Conservation (phyloP, 1,139 yeast genomes). For the Sugiyamaella paludigena region DNA sequence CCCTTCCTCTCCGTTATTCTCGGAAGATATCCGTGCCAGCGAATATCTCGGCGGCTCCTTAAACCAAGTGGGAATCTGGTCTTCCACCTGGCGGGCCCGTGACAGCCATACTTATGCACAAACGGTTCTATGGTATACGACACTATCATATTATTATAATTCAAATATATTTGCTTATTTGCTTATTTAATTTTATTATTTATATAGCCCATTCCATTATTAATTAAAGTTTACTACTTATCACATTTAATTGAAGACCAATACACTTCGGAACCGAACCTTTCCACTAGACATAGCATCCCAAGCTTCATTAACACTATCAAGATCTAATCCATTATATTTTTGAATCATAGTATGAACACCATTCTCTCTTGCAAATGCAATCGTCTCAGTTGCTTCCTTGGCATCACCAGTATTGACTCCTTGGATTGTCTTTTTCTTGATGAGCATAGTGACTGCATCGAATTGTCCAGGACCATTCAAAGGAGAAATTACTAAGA, state of each 20-base stretch:
- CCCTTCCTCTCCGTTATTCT: too few relatives aligned
- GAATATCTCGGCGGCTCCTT: too few relatives aligned
- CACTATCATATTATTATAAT: too few relatives aligned
- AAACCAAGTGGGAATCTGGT: too few relatives aligned
- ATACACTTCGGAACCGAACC: slow-evolving; percentile 10
- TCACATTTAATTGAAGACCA: background rate
- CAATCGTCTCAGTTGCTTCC: slow-evolving; percentile 1
- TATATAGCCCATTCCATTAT: too few relatives aligned
- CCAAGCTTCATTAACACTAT: slow-evolving; percentile 4
- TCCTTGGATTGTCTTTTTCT: slow-evolving; percentile 1
- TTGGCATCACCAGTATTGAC: slow-evolving; percentile 2
- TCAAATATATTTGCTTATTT: too few relatives aligned
- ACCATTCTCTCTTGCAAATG: slow-evolving; percentile 5
- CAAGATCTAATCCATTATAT: slow-evolving; percentile 5
- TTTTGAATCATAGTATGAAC: slow-evolving; percentile 1
- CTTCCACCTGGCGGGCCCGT: too few relatives aligned
- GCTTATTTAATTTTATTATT: too few relatives aligned
- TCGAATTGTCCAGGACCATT: background rate
- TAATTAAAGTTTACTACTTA: too few relatives aligned
- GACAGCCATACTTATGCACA: too few relatives aligned
- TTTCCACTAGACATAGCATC: slow-evolving; percentile 6
- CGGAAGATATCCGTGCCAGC: too few relatives aligned
- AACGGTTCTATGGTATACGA: too few relatives aligned
- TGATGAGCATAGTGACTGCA: background rate
- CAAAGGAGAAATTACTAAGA: slow-evolving; percentile 26